phyloP scores from a whole-genome alignment of 148 eudicot genomes.

The Rhododendron williamsianum region DNA sequence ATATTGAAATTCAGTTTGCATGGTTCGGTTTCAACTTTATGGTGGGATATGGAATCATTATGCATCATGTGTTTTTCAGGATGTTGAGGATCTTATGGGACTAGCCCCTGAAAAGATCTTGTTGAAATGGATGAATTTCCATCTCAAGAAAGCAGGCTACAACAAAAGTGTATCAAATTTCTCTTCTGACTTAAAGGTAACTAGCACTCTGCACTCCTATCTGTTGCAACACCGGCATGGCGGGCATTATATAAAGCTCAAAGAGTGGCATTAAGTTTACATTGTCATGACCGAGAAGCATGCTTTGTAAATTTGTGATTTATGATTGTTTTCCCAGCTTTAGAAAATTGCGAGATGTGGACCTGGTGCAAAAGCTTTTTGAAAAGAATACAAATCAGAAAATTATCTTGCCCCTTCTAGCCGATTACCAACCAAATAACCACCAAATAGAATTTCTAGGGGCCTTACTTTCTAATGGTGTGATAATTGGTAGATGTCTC shows the following conservation, averaged over 20 bases:
- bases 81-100: constrained; percentile 71
- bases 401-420: background rate
- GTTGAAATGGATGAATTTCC: constrained; percentile 85
- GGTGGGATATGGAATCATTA: background rate
- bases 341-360: background rate
- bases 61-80: constrained; percentile 31
- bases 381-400: background rate
- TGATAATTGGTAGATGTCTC: background rate
- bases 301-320: background rate
- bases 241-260: background rate
- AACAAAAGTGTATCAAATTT: constrained; percentile 64
- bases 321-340: background rate
- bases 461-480: background rate
- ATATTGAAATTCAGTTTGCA: background rate
- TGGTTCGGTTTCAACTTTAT: background rate
- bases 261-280: background rate
- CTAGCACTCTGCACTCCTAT: constrained; percentile 8
- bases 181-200: constrained; percentile 72
- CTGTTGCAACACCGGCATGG: background rate
- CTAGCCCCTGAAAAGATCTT: constrained; percentile 72
- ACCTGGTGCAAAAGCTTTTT: background rate
- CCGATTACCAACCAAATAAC: background rate
- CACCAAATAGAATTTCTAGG: background rate
- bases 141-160: constrained; percentile 72
- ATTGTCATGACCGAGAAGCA: background rate